Conservation (phyloP, 306 rosid species). For the Morella rubra region DNA sequence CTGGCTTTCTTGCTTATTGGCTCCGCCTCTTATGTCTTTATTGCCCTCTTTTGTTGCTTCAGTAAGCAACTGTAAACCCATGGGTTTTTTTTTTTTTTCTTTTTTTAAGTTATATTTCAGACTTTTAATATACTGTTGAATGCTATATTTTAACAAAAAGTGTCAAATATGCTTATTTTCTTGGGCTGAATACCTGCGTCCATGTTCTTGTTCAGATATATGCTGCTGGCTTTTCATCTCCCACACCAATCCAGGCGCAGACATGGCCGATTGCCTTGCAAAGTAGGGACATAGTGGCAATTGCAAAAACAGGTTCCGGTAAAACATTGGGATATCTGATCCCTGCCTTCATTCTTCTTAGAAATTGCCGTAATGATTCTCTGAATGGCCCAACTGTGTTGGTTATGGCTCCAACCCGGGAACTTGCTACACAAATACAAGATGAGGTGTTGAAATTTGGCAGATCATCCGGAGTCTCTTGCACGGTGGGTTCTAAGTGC, state of each 20-base stretch:
- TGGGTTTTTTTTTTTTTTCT: constrained; percentile 50
- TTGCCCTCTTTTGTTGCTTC: constrained; percentile 95
- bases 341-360: constrained; percentile 87
- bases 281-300: constrained; percentile 94
- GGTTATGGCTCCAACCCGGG: constrained; percentile 98
- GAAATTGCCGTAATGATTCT: constrained; percentile 74
- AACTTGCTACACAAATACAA: constrained; percentile 98
- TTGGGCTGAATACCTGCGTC: constrained; percentile 34
- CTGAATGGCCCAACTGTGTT: constrained; percentile 89
- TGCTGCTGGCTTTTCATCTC: constrained; percentile 87
- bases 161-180: constrained; percentile 24
- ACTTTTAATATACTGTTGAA: constrained; percentile 21
- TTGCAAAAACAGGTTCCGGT: constrained; percentile 98
- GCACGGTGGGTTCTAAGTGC: constrained; percentile 68
- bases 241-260: constrained; percentile 99
- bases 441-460: constrained; percentile 90
- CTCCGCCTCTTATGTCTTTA: constrained; percentile 84
- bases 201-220: constrained; percentile 62
- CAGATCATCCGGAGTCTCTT: constrained; percentile 76
- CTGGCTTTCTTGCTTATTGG: constrained; percentile 94
- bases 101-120: constrained; percentile 31
- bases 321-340: constrained; percentile 93
- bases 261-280: constrained; percentile 98
- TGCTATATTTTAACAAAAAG: constrained; percentile 25
- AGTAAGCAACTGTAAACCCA: constrained; percentile 97